Evolutionary conservation across 345 rosid species (phyloP).

Genomic region (Carallia pectinifolia): DNA sequence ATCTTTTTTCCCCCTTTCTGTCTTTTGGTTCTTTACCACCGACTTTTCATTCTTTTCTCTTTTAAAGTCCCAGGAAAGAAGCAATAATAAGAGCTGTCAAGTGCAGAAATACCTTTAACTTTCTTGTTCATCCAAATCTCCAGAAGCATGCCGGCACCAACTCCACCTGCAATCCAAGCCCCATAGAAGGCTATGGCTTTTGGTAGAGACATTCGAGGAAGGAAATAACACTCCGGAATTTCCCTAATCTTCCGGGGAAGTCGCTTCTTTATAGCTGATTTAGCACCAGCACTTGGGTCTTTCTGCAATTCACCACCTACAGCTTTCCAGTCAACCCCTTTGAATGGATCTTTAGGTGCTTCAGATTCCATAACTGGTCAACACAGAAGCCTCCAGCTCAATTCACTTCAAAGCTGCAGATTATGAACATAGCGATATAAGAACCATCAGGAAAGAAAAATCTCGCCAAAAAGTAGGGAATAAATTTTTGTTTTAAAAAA

Average conservation of each 20-base stretch:
- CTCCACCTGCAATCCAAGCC: constrained; percentile 74
- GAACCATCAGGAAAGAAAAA: background rate
- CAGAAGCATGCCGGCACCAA: constrained; percentile 84
- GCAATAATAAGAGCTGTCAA: background rate
- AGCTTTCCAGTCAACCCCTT: constrained; percentile 83
- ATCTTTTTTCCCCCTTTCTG: background rate
- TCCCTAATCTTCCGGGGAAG: constrained; percentile 77
- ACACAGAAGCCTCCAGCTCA: constrained; percentile 4
- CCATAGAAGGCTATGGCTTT: constrained; percentile 67
- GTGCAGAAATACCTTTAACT: constrained; percentile 53
- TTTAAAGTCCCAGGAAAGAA: background rate
- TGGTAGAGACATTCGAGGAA: constrained; percentile 66
- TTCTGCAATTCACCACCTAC: constrained; percentile 64
- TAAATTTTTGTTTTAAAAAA: no score
- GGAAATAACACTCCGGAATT: constrained; percentile 86
- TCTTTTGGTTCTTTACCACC: background rate
- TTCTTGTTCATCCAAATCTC: constrained; percentile 88
- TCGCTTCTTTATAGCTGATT: constrained; percentile 56
- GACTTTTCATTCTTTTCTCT: background rate
- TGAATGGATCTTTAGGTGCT: constrained; percentile 73
- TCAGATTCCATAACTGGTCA: constrained; percentile 50
- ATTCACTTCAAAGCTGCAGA: constrained; percentile 8
- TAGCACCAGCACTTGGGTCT: constrained; percentile 48
- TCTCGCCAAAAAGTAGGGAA: background rate
- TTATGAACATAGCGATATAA: background rate